Conservation (phyloP, 495 filamentous ascomycete species). For the Hypoxylon trugodes region DNA sequence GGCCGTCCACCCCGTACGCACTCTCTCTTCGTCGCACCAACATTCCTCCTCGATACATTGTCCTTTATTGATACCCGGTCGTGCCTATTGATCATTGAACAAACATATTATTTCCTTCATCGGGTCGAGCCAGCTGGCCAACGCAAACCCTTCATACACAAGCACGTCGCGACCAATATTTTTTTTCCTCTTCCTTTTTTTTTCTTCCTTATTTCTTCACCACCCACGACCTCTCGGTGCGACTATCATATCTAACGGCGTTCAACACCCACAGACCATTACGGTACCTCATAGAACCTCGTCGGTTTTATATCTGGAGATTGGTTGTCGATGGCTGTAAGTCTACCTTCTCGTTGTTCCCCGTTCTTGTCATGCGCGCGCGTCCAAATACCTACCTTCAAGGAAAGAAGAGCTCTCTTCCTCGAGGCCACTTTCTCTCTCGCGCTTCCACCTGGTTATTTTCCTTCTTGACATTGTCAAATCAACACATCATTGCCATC, state of each 20-base stretch:
- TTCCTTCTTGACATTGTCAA: background rate
- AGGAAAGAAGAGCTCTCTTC: background rate
- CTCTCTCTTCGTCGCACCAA: conserved; percentile 5
- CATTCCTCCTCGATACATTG: conserved; percentile 7
- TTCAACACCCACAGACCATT: background rate
- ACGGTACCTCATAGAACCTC: background rate
- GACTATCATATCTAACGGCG: background rate
- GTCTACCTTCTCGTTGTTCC: conserved; percentile 8
- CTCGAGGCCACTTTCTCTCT: background rate
- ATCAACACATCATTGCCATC: background rate
- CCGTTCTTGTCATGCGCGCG: background rate
- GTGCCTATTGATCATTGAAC: conserved; percentile 17
- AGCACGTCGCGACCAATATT: conserved; percentile 17
- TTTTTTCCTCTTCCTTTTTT: background rate
- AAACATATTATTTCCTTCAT: background rate
- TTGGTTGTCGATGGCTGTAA: conserved; percentile 31
- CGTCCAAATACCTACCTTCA: background rate
- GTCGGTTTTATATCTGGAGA: background rate
- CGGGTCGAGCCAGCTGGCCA: conserved; percentile 30
- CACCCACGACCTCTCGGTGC: background rate
- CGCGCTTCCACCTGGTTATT: background rate
- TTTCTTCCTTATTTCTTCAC: background rate
- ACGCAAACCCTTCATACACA: conserved; percentile 8
- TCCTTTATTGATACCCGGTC: conserved; percentile 37
- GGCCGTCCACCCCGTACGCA: background rate